Evolutionary conservation across 768 basidiomycete genomes (phyloP).

Genomic region (Naganishia friedmannii): DNA sequence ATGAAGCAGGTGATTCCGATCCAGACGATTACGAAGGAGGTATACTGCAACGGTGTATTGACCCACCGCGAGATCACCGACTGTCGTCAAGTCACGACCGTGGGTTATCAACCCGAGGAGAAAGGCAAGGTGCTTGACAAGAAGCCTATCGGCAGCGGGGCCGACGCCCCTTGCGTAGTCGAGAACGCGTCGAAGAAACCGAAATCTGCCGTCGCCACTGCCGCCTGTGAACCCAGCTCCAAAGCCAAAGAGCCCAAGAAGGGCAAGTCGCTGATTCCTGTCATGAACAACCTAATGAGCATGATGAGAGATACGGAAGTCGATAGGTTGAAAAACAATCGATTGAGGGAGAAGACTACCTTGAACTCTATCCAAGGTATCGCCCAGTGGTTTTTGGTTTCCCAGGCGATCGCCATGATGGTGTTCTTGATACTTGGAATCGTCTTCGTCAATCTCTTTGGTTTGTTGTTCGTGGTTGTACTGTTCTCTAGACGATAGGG

Average conservation of each 20-base stretch:
- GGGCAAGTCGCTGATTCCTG: not conserved
- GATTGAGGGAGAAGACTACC: slow-evolving; percentile 5
- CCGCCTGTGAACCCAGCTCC: not conserved
- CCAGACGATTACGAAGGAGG: not conserved
- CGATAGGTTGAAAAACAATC: not conserved
- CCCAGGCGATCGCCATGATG: slow-evolving; percentile 2
- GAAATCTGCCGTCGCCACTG: not conserved
- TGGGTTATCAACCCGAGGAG: not conserved
- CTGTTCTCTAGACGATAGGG: not conserved
- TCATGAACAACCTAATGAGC: not conserved
- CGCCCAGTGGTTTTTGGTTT: slow-evolving; percentile 8
- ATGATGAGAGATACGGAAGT: slow-evolving; percentile 4
- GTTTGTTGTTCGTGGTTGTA: not conserved
- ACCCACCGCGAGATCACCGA: not conserved
- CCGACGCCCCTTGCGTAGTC: not conserved
- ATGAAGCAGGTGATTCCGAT: not conserved
- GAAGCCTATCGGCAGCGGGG: not conserved
- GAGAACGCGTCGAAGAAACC: not conserved
- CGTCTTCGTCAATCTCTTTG: slow-evolving; percentile 16
- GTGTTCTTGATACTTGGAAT: not conserved
- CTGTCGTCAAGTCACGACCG: not conserved
- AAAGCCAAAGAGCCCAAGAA: not conserved
- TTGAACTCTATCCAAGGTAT: slow-evolving; percentile 7
- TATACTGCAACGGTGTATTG: not conserved
- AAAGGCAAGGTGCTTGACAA: not conserved